Evolutionary conservation across 2,329 filamentous ascomycete genomes (phyloP).

Genomic region (Phyllosticta paracitricarpa): DNA sequence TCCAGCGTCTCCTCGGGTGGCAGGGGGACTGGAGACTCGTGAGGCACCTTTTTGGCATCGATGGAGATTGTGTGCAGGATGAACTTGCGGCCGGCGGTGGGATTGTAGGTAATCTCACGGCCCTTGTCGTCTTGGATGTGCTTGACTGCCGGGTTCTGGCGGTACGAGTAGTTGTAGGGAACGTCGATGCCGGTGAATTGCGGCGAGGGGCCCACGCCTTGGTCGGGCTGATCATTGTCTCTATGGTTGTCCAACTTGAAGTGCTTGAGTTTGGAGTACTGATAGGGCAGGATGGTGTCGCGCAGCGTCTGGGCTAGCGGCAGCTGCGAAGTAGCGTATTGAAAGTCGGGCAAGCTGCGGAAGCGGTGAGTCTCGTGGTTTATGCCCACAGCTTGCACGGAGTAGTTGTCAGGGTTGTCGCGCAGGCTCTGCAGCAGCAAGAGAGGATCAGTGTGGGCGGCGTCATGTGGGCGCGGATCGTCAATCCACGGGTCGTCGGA

Average conservation of each 20-base stretch:
- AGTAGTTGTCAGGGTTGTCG: slow-evolving; percentile 60
- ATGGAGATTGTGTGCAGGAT: slow-evolving; percentile 50
- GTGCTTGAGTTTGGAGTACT: slow-evolving; percentile 50
- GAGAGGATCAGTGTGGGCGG: slow-evolving; percentile 12
- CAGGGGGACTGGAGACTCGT: slow-evolving; percentile 47
- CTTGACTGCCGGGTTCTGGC: slow-evolving; percentile 72
- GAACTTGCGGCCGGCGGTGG: slow-evolving; percentile 36
- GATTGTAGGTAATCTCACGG: slow-evolving; percentile 37
- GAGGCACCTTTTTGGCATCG: slow-evolving; percentile 53
- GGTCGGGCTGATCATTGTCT: slow-evolving; percentile 46
- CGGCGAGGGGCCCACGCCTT: slow-evolving; percentile 69
- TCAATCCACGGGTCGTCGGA: slow-evolving; percentile 51
- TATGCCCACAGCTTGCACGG: slow-evolving; percentile 59
- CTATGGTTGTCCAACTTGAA: slow-evolving; percentile 42
- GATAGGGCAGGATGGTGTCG: slow-evolving; percentile 59
- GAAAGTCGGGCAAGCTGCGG: slow-evolving; percentile 76
- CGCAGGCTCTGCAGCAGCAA: slow-evolving; percentile 53
- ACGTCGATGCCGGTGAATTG: slow-evolving; percentile 65
- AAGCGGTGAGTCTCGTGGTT: slow-evolving; percentile 80
- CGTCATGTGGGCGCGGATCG: slow-evolving; percentile 1
- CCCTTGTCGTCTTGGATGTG: slow-evolving; percentile 46
- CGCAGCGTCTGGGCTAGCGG: slow-evolving; percentile 62
- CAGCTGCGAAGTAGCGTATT: slow-evolving; percentile 61
- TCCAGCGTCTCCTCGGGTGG: slow-evolving; percentile 41
- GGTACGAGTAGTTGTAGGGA: slow-evolving; percentile 67